Percentiles rank a stretch among this genome's conserved stretches.
Conservation (phyloP, 306 rosid genomes). For the Trifolium repens region DNA sequence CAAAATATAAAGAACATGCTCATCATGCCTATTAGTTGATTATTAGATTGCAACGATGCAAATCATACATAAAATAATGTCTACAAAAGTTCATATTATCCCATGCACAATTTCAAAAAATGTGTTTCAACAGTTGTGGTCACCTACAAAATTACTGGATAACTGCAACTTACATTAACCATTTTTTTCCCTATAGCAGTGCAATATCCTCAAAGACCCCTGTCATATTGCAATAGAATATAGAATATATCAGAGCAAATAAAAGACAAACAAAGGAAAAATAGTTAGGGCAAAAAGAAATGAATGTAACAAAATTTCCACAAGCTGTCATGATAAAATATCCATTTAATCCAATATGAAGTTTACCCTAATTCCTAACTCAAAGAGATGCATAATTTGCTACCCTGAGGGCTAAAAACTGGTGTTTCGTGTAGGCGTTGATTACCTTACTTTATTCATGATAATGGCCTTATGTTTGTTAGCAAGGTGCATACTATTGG, state of each 20-base stretch:
- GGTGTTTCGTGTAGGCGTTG: not conserved
- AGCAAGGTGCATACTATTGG: slow-evolving; percentile 53
- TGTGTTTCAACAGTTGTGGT: not conserved
- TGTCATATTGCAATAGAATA: slow-evolving; percentile 38
- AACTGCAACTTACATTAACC: slow-evolving; percentile 34
- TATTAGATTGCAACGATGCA: not conserved
- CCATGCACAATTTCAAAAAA: slow-evolving; percentile 10
- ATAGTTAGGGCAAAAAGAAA: slow-evolving; percentile 14
- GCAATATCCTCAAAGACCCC: slow-evolving; percentile 50
- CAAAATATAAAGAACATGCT: not conserved
- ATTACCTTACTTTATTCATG: slow-evolving; percentile 76
- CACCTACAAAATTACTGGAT: slow-evolving; percentile 20
- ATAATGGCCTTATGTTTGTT: slow-evolving; percentile 70
- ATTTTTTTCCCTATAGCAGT: not conserved
- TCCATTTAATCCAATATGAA: not conserved
- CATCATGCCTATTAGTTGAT: not conserved
- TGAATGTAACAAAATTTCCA: slow-evolving; percentile 6
- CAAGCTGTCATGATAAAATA: not conserved
- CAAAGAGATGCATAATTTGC: not conserved
- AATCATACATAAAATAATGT: not conserved
- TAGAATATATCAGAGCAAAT: slow-evolving; percentile 29
- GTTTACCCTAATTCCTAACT: slow-evolving; percentile 3
- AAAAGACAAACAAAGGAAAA: slow-evolving; percentile 14
- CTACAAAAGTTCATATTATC: slow-evolving; percentile 4
- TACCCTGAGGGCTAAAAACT: not conserved